Percentiles rank a stretch among this genome's conserved stretches.
These are phyloP conservation scores for Ophiostoma novo-ulmi DNA, from an alignment of 2,329 filamentous ascomycete genomes.

Conservation along the genomic window DNA sequence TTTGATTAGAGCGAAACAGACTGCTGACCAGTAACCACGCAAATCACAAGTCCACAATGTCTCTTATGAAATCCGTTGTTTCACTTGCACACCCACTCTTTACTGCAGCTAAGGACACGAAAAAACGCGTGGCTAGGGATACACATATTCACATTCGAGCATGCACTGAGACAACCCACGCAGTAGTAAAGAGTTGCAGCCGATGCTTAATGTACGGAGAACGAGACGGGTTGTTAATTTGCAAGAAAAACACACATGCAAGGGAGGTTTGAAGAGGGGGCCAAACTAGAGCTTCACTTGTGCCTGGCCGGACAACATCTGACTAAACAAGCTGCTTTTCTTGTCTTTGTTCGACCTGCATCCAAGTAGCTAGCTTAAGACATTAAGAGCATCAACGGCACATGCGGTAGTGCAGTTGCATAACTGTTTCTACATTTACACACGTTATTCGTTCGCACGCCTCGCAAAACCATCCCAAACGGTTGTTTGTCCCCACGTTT, in stretches of 20 bases:
- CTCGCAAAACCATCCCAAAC: background rate
- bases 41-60: background rate
- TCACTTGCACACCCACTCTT: background rate
- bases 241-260: background rate
- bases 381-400: background rate
- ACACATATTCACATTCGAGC: background rate
- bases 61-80: background rate
- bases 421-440: background rate
- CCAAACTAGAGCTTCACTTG: background rate
- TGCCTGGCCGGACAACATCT: slow-evolving; percentile 5
- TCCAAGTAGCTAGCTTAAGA: background rate
- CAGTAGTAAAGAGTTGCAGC: background rate
- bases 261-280: background rate
- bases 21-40: background rate
- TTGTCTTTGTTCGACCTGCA: slow-evolving; percentile 8
- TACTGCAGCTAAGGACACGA: slow-evolving; percentile 1
- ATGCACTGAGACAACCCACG: background rate
- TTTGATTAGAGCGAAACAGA: background rate
- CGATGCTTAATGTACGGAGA: background rate
- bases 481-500: background rate
- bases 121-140: slow-evolving; percentile 11
- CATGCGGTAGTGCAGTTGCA: background rate
- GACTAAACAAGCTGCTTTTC: slow-evolving; percentile 2
- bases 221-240: background rate
- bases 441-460: background rate